These are phyloP conservation scores for Urochloa ruziziensis DNA, from an alignment of 176 grass and related monocot genomes.

Conservation along the genomic window DNA sequence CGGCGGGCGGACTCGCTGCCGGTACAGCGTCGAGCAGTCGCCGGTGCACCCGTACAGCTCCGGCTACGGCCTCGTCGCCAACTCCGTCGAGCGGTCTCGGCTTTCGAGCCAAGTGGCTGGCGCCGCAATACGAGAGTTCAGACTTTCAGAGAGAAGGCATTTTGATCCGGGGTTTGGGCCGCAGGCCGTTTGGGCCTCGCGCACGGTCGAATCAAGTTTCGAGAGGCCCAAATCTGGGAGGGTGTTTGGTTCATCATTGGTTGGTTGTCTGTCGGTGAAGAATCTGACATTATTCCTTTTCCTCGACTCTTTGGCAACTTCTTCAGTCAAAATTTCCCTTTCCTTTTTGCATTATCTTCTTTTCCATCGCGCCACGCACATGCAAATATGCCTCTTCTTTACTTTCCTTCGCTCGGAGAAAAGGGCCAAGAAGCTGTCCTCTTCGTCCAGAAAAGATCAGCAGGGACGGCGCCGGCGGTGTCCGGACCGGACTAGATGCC, in stretches of 20 bases:
- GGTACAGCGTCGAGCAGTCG: constrained; percentile 43
- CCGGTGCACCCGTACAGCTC: constrained; percentile 44
- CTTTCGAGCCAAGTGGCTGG: constrained; percentile 23
- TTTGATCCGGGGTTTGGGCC: not conserved
- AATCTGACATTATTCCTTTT: not conserved
- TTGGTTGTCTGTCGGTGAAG: not conserved
- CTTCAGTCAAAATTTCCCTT: not conserved
- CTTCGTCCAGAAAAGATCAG: not conserved
- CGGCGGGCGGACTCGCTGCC: not conserved
- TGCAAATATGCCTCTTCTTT: constrained; percentile 21
- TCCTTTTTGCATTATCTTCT: not conserved
- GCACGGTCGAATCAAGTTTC: not conserved
- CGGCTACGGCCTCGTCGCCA: constrained; percentile 41
- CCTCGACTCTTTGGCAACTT: not conserved
- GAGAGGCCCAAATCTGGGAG: not conserved
- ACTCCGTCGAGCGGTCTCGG: constrained; percentile 36
- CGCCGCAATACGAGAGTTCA: constrained; percentile 53
- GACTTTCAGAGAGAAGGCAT: not conserved
- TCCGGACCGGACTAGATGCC: not conserved
- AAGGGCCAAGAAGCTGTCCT: not conserved
- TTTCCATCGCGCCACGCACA: not conserved
- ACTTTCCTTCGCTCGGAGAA: not conserved
- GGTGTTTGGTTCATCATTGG: too few relatives aligned
- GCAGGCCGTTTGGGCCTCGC: not conserved
- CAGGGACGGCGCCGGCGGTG: too few relatives aligned